Evolutionary conservation across 2,329 filamentous ascomycete species (phyloP).

Genomic region (Thelonectria rubi): DNA sequence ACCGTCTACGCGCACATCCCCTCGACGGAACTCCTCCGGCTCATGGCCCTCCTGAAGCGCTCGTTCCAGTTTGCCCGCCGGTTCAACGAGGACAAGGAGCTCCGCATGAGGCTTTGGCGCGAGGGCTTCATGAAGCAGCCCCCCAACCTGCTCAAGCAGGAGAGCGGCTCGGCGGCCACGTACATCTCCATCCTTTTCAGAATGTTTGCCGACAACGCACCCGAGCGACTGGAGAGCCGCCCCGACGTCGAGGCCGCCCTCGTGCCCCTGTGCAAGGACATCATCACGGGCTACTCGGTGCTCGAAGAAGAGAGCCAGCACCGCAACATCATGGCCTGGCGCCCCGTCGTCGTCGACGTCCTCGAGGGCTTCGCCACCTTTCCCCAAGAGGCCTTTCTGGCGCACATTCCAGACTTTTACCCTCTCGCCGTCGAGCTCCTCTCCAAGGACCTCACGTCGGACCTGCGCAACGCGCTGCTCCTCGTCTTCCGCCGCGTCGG

Average conservation of each 20-base stretch:
- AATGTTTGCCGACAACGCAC: conserved; percentile 93
- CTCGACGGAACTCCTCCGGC: conserved; percentile 83
- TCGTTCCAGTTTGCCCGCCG: conserved; percentile 95
- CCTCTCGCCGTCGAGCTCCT: conserved; percentile 85
- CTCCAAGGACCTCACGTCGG: conserved; percentile 79
- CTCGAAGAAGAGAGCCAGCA: conserved; percentile 97
- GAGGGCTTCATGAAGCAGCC: conserved; percentile 99
- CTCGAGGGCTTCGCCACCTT: conserved; percentile 92
- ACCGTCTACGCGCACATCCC: conserved; percentile 94
- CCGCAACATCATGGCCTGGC: conserved; percentile 95
- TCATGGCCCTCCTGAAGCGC: conserved; percentile 95
- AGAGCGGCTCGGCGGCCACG: conserved; percentile 89
- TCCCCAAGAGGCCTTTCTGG: conserved; percentile 79
- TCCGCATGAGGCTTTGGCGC: conserved; percentile 92
- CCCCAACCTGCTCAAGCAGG: conserved; percentile 96
- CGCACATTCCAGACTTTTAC: conserved; percentile 85
- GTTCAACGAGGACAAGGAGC: conserved; percentile 97
- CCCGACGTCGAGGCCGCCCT: conserved; percentile 89
- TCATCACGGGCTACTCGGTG: conserved; percentile 83
- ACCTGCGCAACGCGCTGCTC: conserved; percentile 82
- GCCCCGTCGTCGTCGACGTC: conserved; percentile 96
- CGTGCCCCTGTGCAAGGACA: conserved; percentile 94
- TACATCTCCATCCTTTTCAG: conserved; percentile 96
- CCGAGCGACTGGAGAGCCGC: conserved; percentile 81
- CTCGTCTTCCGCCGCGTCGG: conserved; percentile 83